These are phyloP conservation scores for Paracoccidioides lutzii DNA, from an alignment of 2,329 filamentous ascomycete species.

Conservation along the genomic window DNA sequence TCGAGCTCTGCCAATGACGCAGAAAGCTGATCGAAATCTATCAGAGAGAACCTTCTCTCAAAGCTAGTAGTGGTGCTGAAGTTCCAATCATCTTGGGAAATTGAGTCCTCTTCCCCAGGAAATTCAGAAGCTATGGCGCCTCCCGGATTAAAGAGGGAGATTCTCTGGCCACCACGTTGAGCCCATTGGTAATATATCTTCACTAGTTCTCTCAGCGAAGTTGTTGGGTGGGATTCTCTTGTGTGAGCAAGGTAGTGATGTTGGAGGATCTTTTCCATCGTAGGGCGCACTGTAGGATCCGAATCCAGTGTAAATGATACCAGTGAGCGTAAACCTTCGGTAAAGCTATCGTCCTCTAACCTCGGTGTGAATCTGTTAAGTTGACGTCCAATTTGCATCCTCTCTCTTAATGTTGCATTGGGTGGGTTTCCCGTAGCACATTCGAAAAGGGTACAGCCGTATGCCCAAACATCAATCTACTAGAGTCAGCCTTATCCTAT, in stretches of 20 bases:
- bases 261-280: slow-evolving; percentile 34
- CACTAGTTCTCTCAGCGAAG: slow-evolving; percentile 33
- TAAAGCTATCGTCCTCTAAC: slow-evolving; percentile 31
- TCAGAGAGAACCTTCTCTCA: slow-evolving; percentile 38
- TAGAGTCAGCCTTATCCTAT: slow-evolving; percentile 1
- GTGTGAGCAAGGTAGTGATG: slow-evolving; percentile 34
- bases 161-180: slow-evolving; percentile 35
- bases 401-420: slow-evolving; percentile 34
- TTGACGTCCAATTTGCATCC: slow-evolving; percentile 35
- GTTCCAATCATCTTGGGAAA: slow-evolving; percentile 46
- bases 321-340: slow-evolving; percentile 33
- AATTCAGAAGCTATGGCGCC: slow-evolving; percentile 45
- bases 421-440: slow-evolving; percentile 38
- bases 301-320: slow-evolving; percentile 33
- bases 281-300: slow-evolving; percentile 32
- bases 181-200: slow-evolving; percentile 38
- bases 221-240: slow-evolving; percentile 32
- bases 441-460: slow-evolving; percentile 38
- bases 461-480: slow-evolving; percentile 40
- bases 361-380: slow-evolving; percentile 31
- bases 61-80: slow-evolving; percentile 53
- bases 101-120: slow-evolving; percentile 28
- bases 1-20: slow-evolving; percentile 35
- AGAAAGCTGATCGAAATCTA: slow-evolving; percentile 33
- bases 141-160: slow-evolving; percentile 47